These are phyloP conservation scores for Eucommia ulmoides DNA, from an alignment of 257 asterid species.

Conservation along the genomic window DNA sequence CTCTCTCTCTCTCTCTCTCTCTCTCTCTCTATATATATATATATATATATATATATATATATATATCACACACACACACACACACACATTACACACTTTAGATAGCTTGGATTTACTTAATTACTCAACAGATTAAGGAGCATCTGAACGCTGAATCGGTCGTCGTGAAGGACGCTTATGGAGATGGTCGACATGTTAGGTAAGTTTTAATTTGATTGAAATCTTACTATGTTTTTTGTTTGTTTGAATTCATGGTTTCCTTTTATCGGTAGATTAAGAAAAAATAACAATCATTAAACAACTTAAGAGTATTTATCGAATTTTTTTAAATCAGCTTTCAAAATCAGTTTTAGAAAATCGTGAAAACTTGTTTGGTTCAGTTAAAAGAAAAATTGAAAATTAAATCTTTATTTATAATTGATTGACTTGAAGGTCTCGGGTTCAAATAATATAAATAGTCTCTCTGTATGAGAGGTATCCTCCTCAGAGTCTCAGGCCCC, in stretches of 20 bases:
- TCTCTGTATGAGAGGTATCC: too few relatives aligned
- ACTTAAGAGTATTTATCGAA: not conserved
- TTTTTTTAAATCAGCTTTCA: not conserved
- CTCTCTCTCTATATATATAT: not conserved
- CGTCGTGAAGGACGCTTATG: conserved; percentile 64
- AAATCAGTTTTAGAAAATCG: not conserved
- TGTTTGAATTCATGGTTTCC: not conserved
- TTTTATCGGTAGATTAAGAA: not conserved
- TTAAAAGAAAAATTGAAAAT: too few relatives aligned
- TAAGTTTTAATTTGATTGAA: conserved; percentile 5
- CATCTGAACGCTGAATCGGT: conserved; percentile 73
- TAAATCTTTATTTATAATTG: too few relatives aligned
- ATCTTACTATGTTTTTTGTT: not conserved
- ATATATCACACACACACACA: too few relatives aligned
- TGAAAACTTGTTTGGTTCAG: not conserved
- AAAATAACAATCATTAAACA: too few relatives aligned
- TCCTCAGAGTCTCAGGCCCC: too few relatives aligned
- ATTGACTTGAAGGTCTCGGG: too few relatives aligned
- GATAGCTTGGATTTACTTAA: not conserved
- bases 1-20: not conserved
- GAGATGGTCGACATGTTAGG: conserved; percentile 99
- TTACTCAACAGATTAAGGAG: conserved; percentile 62
- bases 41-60: too few relatives aligned
- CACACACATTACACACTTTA: too few relatives aligned
- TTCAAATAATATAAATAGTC: too few relatives aligned